Conservation (phyloP, 192 early-diverging fungal species). For the Dimargaris verticillata region DNA sequence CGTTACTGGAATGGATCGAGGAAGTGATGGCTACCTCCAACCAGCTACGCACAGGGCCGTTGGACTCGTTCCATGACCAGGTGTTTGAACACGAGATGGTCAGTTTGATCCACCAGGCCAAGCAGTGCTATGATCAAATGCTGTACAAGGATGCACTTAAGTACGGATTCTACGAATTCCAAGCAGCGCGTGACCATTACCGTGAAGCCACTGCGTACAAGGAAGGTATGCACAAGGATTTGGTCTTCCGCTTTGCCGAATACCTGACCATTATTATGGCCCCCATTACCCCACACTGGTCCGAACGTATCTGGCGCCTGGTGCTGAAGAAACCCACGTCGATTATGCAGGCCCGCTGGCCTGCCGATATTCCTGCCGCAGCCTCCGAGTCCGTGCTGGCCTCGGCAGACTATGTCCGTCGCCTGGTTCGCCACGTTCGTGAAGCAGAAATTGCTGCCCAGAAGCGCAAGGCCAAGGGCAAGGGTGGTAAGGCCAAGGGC, state of each 20-base stretch:
- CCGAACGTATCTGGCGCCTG: constrained; percentile 74
- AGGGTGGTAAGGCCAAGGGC: constrained; percentile 23
- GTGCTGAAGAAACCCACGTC: constrained; percentile 56
- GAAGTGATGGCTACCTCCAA: constrained; percentile 39
- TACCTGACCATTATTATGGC: constrained; percentile 69
- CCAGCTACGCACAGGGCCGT: constrained; percentile 30
- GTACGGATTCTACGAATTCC: constrained; percentile 79
- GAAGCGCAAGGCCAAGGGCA: constrained; percentile 63
- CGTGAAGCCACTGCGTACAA: constrained; percentile 47
- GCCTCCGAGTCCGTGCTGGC: constrained; percentile 56
- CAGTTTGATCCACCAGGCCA: constrained; percentile 43
- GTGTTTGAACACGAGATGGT: constrained; percentile 89
- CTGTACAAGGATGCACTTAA: constrained; percentile 86
- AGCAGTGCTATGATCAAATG: constrained; percentile 58
- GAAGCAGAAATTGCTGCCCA: constrained; percentile 53
- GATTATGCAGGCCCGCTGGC: constrained; percentile 57
- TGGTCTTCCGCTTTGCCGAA: constrained; percentile 69
- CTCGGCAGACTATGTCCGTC: constrained; percentile 65
- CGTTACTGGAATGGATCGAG: constrained; percentile 79
- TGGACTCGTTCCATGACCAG: constrained; percentile 57
- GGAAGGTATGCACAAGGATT: constrained; percentile 66
- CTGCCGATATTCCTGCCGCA: constrained; percentile 26
- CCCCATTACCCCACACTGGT: constrained; percentile 88
- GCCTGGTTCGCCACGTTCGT: constrained; percentile 55
- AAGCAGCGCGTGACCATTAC: constrained; percentile 75